Base-by-base conservation (phyloP, 2,329 filamentous ascomycete species). In the Alternaria triticina region DNA sequence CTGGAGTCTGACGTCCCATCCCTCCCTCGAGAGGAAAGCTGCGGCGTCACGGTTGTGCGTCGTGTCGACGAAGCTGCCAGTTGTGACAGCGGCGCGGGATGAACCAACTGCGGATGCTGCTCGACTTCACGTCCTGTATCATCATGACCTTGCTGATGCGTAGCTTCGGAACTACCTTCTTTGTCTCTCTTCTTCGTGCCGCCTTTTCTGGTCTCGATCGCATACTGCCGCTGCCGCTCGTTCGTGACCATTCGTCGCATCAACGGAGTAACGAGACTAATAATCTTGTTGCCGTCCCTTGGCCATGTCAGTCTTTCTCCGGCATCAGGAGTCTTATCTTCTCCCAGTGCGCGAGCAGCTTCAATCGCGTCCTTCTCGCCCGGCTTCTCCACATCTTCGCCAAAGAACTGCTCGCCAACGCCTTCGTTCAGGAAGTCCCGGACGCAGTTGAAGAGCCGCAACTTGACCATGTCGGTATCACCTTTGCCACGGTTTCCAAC, bases 181-280 rank as follows among this genome's bases (percentile, higher is more conserved):
- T 74, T 75, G 28, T 69, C 67, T 51, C 70, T 74, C 61, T 64
- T 64, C 59, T 82, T 82, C 6, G 76, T 76, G 5, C 82, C 82
- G 11, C 82, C 82, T 65, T 85, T 87, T 44, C 86, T 81, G 1
- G 84, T 86, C 72, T 86, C 85, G 28, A 87, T 83, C 1, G 86
- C 86, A 73, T 88, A 88, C 70, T 85, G 81, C 40, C 86, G 80
- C 70, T 88, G 86, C 23, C 86, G 80, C 72, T 88, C 86, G 62
- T 88, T 88, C 15, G 86, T 88, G 12, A 88, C 86, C 85, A 88
- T 87, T 23, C 86, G 80, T 60, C 86, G 77, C 62, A 88, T 78
- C 49, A 88, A 73, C 12, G 86, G 86, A 64, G 86, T 87, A n/a
- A 87, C 83, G 22, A 87, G 76, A n/a, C 83, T 81, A 44, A 88